Percentiles rank a stretch among this genome's conserved stretches.
Evolutionary conservation across 345 rosid species (phyloP).

Genomic region (Melaleuca quinquenervia): DNA sequence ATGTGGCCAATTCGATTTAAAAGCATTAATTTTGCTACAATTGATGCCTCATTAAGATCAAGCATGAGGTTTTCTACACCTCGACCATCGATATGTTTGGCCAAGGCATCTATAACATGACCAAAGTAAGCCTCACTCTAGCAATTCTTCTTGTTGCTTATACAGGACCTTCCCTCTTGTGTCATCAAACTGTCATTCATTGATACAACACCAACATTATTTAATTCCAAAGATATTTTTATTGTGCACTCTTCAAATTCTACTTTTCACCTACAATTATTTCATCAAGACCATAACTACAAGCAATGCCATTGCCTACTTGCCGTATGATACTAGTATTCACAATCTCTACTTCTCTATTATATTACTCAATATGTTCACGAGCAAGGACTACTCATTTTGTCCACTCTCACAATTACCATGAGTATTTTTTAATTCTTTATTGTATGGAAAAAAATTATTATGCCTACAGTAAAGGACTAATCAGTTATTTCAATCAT

Average conservation of each 20-base stretch:
- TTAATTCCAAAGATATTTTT: neutral
- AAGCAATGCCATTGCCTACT: neutral
- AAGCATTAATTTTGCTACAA: neutral
- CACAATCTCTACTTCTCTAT: neutral
- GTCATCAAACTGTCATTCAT: neutral
- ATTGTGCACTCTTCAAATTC: neutral
- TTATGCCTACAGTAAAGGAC: neutral
- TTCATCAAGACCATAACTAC: constrained; percentile 3
- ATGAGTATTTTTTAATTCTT: neutral
- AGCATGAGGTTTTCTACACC: neutral
- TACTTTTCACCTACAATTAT: constrained; percentile 1
- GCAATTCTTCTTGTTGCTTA: neutral
- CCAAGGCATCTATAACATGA: neutral
- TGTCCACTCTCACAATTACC: neutral
- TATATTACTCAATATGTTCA: neutral
- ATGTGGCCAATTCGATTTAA: neutral
- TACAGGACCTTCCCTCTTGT: neutral
- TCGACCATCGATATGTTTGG: neutral
- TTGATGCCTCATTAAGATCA: neutral
- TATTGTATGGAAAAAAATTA: neutral
- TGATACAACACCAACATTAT: neutral
- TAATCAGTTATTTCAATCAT: neutral
- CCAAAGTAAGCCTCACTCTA: neutral
- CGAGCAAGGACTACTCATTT: neutral
- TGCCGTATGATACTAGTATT: neutral